These are phyloP conservation scores for Leccinum uliginosum DNA, from an alignment of 768 basidiomycete species.

Conservation along the genomic window DNA sequence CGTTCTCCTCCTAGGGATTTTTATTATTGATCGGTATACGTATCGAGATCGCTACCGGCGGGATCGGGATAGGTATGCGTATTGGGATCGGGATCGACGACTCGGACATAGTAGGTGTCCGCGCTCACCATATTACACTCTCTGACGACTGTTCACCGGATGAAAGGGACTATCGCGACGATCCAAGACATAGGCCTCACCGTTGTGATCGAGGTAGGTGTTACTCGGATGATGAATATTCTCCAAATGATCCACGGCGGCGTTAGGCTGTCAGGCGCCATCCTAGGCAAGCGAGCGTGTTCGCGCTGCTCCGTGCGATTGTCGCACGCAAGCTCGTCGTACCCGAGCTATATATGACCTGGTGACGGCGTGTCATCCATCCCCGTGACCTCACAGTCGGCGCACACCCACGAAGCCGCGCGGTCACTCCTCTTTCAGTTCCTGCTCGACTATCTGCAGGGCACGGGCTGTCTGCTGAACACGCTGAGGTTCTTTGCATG, in stretches of 20 bases:
- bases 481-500: too few species aligned
- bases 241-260: constrained; percentile 11
- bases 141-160: constrained; percentile 10
- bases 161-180: constrained; percentile 8
- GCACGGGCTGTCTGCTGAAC: too few species aligned
- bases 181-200: constrained; percentile 5
- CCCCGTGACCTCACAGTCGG: too few species aligned
- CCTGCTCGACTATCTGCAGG: too few species aligned
- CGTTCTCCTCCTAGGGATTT: constrained; percentile 6
- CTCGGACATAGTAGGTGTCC: constrained; percentile 2
- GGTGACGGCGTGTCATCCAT: too few species aligned
- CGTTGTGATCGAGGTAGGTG: not conserved
- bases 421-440: too few species aligned
- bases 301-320: too few species aligned
- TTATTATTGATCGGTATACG: not conserved
- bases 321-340: too few species aligned
- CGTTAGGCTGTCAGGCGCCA: constrained; percentile 1
- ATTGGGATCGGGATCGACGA: not conserved
- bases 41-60: too few species aligned
- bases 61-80: not conserved
- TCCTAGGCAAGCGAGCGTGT: constrained; percentile 4
- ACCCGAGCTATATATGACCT: too few species aligned
- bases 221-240: not conserved
- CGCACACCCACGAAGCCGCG: too few species aligned
- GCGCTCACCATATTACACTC: not conserved